phyloP scores from a whole-genome alignment of 1,284 basidiomycete genomes.

The Ganoderma lingzhi region DNA sequence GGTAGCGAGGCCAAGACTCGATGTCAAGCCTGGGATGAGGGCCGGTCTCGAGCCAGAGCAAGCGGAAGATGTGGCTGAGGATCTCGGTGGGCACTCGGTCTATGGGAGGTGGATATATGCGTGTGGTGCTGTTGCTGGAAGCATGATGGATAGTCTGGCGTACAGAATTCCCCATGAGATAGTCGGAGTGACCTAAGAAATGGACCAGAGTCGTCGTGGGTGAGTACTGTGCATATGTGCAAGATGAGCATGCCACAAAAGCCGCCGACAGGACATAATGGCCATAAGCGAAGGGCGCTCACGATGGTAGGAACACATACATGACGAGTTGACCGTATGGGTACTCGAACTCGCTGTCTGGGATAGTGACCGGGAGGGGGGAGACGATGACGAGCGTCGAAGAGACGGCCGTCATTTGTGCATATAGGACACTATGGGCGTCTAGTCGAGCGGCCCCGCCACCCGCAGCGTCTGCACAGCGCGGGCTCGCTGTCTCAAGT shows the following conservation, averaged over 20 bases:
- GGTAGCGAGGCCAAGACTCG: conserved; percentile 23
- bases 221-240: neutral
- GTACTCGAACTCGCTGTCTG: conserved; percentile 16
- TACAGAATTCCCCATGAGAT: conserved; percentile 2
- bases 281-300: conserved; percentile 9
- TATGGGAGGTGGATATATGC: conserved; percentile 9
- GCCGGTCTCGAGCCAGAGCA: conserved; percentile 14
- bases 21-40: conserved; percentile 23
- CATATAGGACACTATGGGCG: conserved; percentile 20
- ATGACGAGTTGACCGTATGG: neutral
- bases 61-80: conserved; percentile 20
- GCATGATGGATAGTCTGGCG: neutral
- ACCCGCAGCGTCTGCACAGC: conserved; percentile 13
- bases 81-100: conserved; percentile 17
- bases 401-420: conserved; percentile 5
- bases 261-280: neutral
- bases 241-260: conserved; percentile 6
- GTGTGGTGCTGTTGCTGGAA: neutral
- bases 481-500: conserved; percentile 12
- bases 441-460: neutral
- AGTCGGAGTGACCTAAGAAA: conserved; percentile 1
- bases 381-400: conserved; percentile 5
- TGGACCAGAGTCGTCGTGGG: neutral
- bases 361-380: conserved; percentile 11
- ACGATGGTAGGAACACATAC: neutral